A percentile compares a stretch with the other conserved stretches of the same genome.
These are phyloP conservation scores for Xerocomus potaroensis DNA, from an alignment of 768 basidiomycete genomes.

Conservation along the genomic window DNA sequence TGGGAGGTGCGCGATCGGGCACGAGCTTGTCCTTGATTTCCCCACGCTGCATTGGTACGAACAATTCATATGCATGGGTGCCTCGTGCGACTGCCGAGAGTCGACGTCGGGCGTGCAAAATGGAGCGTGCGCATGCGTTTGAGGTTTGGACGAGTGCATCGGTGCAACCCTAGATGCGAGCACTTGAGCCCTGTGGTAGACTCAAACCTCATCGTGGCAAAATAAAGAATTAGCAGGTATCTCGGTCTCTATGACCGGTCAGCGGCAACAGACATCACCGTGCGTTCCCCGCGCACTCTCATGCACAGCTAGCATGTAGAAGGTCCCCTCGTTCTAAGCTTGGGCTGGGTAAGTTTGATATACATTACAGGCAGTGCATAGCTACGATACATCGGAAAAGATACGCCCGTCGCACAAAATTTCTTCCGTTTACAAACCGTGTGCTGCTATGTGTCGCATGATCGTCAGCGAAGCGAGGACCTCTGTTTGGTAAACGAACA, in stretches of 20 bases:
- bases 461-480: slow-evolving; percentile 57
- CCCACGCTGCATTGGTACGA: slow-evolving; percentile 14
- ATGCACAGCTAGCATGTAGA: neutral
- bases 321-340: neutral
- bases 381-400: slow-evolving; percentile 12
- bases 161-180: too few relatives aligned
- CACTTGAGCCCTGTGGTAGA: too few relatives aligned
- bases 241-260: too few relatives aligned
- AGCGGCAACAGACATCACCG: slow-evolving; percentile 1
- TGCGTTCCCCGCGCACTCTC: neutral
- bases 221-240: neutral
- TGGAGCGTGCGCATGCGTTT: too few relatives aligned
- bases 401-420: neutral
- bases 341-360: slow-evolving; percentile 1
- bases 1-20: slow-evolving; percentile 2
- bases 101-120: neutral
- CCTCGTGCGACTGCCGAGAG: neutral
- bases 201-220: too few relatives aligned
- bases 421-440: slow-evolving; percentile 34
- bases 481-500: slow-evolving; percentile 36
- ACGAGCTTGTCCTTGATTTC: slow-evolving; percentile 6
- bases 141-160: neutral
- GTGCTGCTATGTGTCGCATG: slow-evolving; percentile 56
- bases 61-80: neutral
- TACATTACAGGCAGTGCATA: slow-evolving; percentile 12